Evolutionary conservation across 805 yeast genomes (phyloP), one percentile per base, ranked within the genome.

Genomic region (Ogataea angusta): DNA sequence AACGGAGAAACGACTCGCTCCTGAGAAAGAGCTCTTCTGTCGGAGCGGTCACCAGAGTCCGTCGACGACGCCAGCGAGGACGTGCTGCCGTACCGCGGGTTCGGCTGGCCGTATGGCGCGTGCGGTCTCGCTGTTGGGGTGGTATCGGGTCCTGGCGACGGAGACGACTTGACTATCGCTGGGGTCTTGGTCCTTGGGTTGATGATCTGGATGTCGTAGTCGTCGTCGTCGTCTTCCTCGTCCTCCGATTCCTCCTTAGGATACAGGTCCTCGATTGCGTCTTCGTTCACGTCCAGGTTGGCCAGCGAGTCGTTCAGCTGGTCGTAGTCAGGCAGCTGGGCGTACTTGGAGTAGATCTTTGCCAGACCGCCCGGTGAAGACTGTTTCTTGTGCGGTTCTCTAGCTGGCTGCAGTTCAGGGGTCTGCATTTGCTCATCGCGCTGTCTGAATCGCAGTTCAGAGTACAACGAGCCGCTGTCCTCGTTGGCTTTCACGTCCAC

Each of bases 1-100:
- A 62, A 63, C 30, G 70, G 69, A 1, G 69, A 65, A 18, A 63
- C 34, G 7, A 50, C 52, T 30, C 67, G 42, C 14, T 49, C 48
- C 9, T 35, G 30, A 2, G 47, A 31, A 10, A 31, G 17, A 9
- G 25, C 40, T n/a, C 27, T 14, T 17, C n/a, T 21, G 29, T 16
- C 19, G 10, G 29, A 24, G 14, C 36, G 26, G 9, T 36, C 47
- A 16, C 31, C 38, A 8, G 47, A 44, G 36, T 44, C 47, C 8
- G 43, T 21, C 4, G 42, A 25, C 19, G 46, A 33, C 5, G 30
- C 40, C 32, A 35, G 23, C 30, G 51, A 36, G 17, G 31, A n/a
- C 7, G 17, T 29, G 22, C 43, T 40, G 14, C 28, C 28, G 22
- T 15, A 34, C 26, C 10, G 10, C 10, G 43, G 43, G 17, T 40